Evolutionary conservation across 2,329 filamentous ascomycete genomes (phyloP).

Genomic region (Elsinoe arachidis): DNA sequence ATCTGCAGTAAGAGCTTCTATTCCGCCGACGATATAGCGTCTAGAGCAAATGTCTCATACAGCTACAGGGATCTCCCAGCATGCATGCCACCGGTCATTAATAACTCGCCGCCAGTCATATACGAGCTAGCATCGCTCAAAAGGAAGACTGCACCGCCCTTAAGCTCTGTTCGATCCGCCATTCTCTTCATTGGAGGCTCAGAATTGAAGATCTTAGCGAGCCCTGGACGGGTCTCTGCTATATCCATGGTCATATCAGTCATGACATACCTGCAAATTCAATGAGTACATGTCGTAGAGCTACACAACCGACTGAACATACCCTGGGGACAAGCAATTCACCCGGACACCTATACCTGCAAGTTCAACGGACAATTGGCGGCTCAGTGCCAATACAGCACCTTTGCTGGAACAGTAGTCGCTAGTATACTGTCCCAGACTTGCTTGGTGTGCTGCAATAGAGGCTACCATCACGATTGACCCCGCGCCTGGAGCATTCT

Average conservation of each 20-base stretch:
- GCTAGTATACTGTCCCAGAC: constrained; percentile 26
- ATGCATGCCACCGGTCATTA: constrained; percentile 33
- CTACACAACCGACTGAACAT: constrained; percentile 3
- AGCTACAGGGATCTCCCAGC: constrained; percentile 18
- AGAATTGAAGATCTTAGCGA: constrained; percentile 31
- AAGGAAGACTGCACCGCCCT: constrained; percentile 32
- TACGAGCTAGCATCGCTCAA: constrained; percentile 33
- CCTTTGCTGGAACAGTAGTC: constrained; percentile 19
- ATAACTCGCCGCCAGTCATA: constrained; percentile 30
- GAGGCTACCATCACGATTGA: constrained; percentile 30
- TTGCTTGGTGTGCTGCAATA: constrained; percentile 26
- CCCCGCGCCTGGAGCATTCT: constrained; percentile 21
- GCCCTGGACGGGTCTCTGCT: constrained; percentile 21
- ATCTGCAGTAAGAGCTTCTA: too few relatives aligned
- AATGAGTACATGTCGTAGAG: not conserved
- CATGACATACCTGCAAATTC: constrained; percentile 24
- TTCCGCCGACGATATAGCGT: too few relatives aligned
- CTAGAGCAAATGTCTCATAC: too few relatives aligned
- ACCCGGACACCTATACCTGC: constrained; percentile 17
- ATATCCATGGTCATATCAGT: constrained; percentile 31
- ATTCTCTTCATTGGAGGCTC: constrained; percentile 34
- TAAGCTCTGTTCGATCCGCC: constrained; percentile 32
- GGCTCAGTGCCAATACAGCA: constrained; percentile 12
- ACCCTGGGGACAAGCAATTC: constrained; percentile 32
- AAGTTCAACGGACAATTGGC: constrained; percentile 25